Evolutionary conservation across 768 basidiomycete genomes (phyloP), one percentile per base, ranked within the genome.

Genomic region (Lentinula boryana): DNA sequence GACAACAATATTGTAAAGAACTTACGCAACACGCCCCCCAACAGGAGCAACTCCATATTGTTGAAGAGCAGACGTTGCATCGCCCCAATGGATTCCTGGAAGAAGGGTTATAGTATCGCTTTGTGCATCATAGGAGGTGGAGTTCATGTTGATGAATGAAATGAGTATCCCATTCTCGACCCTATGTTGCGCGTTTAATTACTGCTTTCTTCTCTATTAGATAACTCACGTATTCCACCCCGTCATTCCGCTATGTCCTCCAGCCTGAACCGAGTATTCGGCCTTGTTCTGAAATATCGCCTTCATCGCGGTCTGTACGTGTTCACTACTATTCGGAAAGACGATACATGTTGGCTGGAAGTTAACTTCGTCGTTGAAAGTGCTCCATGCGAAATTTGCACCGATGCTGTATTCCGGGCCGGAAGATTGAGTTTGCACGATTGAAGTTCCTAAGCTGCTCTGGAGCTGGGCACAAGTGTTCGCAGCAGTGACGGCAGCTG

Each of bases 171-270:
- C 63, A 32, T 46, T 35, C 27, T 57, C 38, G 31, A 46, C 23
- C 3, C 56, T 57, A 5, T 10, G 10, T 6, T 12, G 15, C 21
- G 16, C 10, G 21, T 49, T 49, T 23, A 61, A 46, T 44, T 48
- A n/a, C 55, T 23, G n/a, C n/a, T 40, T 18, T 40, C n/a, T 18
- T 6, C 23, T n/a, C 8, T 5, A 31, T 41, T 0, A 46, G 9
- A 21, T 13, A 9, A 15, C 56, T 46, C 41, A 62, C 60, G 41
- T 62, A 32, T 62, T 57, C 64, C 50, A 62, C 13, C 66, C 66
- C 16, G 62, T 58, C 68, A 69, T 69, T 31, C 66, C 68, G 49
- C 63, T 67, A 41, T 69, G 68, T 2, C 65, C 64, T 1, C 68
- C 68, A 5, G 67, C 63, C 46, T 65, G 67, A n/a, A 69, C 66